phyloP scores from a whole-genome alignment of 192 early-diverging fungal species.

The Umbelopsis sp. region DNA sequence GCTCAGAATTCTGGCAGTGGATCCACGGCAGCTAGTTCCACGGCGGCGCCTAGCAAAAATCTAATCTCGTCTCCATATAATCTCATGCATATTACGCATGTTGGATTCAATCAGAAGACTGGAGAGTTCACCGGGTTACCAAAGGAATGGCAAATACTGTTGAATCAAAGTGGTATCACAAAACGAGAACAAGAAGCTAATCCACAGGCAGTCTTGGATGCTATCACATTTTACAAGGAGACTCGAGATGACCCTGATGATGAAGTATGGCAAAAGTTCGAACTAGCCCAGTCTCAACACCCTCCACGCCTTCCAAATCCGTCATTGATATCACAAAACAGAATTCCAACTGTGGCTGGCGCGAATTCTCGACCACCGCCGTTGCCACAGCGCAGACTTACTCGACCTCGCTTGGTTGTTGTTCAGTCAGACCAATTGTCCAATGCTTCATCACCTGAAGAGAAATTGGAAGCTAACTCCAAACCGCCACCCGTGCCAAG shows the following conservation, averaged over 20 bases:
- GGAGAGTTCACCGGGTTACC: conserved; percentile 92
- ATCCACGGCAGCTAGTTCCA: not conserved
- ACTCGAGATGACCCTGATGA: conserved; percentile 30
- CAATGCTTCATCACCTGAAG: not conserved
- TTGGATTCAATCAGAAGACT: conserved; percentile 92
- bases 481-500: not conserved
- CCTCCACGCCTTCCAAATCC: conserved; percentile 11
- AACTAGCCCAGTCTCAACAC: conserved; percentile 24
- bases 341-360: not conserved
- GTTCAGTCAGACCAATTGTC: conserved; percentile 5
- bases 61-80: conserved; percentile 89
- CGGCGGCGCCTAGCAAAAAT: not conserved
- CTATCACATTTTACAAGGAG: conserved; percentile 11
- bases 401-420: conserved; percentile 10
- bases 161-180: conserved; percentile 88
- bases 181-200: conserved; percentile 90
- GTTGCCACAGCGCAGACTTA: not conserved
- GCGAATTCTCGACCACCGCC: not conserved
- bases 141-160: conserved; percentile 85
- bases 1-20: not conserved
- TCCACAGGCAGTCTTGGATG: conserved; percentile 55
- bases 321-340: not conserved
- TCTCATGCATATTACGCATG: conserved; percentile 92
- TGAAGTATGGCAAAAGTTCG: conserved; percentile 40
- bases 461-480: not conserved